These are phyloP conservation scores for Ziziphus jujuba DNA, from an alignment of 306 rosid species.

Conservation along the genomic window DNA sequence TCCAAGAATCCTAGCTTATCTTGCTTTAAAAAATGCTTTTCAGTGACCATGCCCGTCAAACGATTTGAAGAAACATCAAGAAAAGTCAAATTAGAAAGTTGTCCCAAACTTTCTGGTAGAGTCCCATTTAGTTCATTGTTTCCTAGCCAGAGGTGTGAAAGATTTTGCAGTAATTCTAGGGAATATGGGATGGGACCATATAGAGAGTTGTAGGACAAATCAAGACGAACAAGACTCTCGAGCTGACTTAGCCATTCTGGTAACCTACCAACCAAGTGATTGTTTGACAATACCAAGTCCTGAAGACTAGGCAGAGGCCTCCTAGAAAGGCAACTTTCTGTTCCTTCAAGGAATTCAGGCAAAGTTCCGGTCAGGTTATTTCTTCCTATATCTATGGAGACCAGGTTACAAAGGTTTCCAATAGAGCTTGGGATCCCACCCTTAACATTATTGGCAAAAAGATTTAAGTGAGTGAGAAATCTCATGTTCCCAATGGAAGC, in stretches of 20 bases:
- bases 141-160: background rate
- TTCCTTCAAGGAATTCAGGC: slow-evolving; percentile 15
- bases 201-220: slow-evolving; percentile 22
- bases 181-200: slow-evolving; percentile 35
- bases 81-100: no score
- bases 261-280: slow-evolving; percentile 32
- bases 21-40: no score
- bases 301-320: slow-evolving; percentile 25
- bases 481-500: no score
- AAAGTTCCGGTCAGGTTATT: slow-evolving; percentile 30
- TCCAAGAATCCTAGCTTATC: no score
- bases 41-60: no score
- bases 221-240: slow-evolving; percentile 17
- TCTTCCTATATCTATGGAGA: background rate
- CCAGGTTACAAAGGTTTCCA: slow-evolving; percentile 30
- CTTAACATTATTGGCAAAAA: no score
- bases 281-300: background rate
- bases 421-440: slow-evolving; percentile 20
- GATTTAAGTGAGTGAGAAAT: no score
- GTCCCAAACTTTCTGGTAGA: slow-evolving; percentile 29
- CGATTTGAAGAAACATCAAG: no score
- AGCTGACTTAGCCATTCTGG: slow-evolving; percentile 37
- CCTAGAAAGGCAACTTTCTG: background rate
- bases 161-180: slow-evolving; percentile 23
- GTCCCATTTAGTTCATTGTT: slow-evolving; percentile 39